These are phyloP conservation scores for Diaporthe ilicicola DNA, from an alignment of 2,329 filamentous ascomycete genomes.

Conservation along the genomic window DNA sequence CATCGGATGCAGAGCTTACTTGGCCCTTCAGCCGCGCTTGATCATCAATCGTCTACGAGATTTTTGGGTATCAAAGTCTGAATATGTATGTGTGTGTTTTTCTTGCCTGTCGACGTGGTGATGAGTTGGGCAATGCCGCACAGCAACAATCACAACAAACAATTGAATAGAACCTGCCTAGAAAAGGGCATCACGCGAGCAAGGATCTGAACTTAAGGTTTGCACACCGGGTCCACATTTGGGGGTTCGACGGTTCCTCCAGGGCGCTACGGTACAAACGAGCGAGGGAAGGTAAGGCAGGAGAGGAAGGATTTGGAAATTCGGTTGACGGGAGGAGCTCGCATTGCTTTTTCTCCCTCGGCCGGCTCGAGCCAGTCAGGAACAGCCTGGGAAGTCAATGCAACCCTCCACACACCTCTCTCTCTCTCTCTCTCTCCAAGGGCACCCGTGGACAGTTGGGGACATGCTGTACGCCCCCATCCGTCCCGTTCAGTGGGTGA, in stretches of 20 bases:
- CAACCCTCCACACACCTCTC: neutral
- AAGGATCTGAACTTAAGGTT: conserved; percentile 13
- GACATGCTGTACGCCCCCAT: neutral
- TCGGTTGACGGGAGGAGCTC: conserved; percentile 20
- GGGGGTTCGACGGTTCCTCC: neutral
- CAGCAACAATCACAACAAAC: too few species aligned
- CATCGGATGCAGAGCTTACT: conserved; percentile 10
- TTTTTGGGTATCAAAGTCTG: too few species aligned
- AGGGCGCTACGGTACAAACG: neutral
- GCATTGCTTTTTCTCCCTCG: conserved; percentile 14
- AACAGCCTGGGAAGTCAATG: conserved; percentile 1
- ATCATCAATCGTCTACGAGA: too few species aligned
- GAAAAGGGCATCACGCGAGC: conserved; percentile 2
- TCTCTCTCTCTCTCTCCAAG: too few species aligned
- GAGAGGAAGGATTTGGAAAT: conserved; percentile 12
- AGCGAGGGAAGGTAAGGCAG: neutral
- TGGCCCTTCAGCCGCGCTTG: neutral
- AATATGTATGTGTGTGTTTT: neutral
- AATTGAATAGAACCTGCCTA: neutral
- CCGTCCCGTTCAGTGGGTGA: neutral
- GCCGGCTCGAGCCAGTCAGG: conserved; percentile 21
- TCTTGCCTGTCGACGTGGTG: neutral
- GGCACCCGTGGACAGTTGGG: too few species aligned
- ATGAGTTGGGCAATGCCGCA: neutral
- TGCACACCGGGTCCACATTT: conserved; percentile 11